Evolutionary conservation across 768 basidiomycete species (phyloP).

Genomic region (Tylopilus sp.): DNA sequence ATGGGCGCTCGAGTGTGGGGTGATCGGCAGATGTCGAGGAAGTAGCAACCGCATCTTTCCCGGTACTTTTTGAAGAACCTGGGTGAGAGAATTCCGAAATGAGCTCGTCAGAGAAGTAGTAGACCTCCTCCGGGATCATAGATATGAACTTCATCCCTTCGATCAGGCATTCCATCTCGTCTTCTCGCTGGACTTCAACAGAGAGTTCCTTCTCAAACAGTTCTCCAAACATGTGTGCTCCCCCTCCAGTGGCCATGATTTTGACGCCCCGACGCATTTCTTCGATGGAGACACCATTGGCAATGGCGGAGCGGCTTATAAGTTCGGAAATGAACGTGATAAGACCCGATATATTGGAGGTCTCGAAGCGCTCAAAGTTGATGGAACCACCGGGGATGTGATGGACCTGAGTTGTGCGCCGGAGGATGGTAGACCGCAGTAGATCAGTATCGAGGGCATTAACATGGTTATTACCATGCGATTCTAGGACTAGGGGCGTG

Average conservation of each 20-base stretch:
- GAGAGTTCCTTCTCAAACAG: constrained; percentile 68
- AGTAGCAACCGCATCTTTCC: constrained; percentile 1
- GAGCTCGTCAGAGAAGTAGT: constrained; percentile 97
- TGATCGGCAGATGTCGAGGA: constrained; percentile 11
- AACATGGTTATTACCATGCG: constrained; percentile 29
- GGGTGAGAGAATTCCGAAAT: constrained; percentile 63
- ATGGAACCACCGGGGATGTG: constrained; percentile 95
- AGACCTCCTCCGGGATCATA: constrained; percentile 94
- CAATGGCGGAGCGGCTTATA: constrained; percentile 78
- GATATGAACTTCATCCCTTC: constrained; percentile 95
- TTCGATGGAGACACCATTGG: constrained; percentile 83
- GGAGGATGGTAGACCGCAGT: constrained; percentile 63
- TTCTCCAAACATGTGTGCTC: constrained; percentile 92
- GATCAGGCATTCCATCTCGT: constrained; percentile 99
- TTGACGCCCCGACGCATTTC: constrained; percentile 92
- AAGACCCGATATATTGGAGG: constrained; percentile 79
- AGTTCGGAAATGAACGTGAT: constrained; percentile 84
- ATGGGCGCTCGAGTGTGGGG: constrained; percentile 69
- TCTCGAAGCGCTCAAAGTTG: constrained; percentile 97
- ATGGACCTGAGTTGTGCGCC: constrained; percentile 51
- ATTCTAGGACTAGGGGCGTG: constrained; percentile 74
- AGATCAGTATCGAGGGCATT: constrained; percentile 39
- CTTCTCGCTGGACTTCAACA: constrained; percentile 86
- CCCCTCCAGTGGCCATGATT: constrained; percentile 97
- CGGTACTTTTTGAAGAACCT: constrained; percentile 10